A percentile compares a stretch with the other conserved stretches of the same genome.
Evolutionary conservation across 495 filamentous ascomycete species (phyloP).

Genomic region (Polyplosphaeria fusca): DNA sequence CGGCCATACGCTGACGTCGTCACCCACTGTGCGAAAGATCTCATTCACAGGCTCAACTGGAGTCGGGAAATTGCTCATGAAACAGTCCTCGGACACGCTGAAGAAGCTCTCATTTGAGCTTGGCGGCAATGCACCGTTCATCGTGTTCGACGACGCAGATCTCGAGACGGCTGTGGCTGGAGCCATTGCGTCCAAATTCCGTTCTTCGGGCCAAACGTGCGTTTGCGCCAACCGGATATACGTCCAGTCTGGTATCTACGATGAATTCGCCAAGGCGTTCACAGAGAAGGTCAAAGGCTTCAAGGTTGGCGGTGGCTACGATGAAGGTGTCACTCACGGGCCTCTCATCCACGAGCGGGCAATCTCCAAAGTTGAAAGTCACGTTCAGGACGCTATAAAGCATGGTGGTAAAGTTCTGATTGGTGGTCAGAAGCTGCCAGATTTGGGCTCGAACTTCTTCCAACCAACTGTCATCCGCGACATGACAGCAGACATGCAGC

Average conservation of each 20-base stretch:
- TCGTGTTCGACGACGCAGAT: conserved; percentile 72
- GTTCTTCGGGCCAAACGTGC: conserved; percentile 69
- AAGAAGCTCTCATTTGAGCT: conserved; percentile 74
- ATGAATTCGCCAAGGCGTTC: conserved; percentile 44
- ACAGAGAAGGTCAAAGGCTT: conserved; percentile 43
- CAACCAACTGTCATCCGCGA: conserved; percentile 50
- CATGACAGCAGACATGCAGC: conserved; percentile 48
- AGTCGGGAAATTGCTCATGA: conserved; percentile 62
- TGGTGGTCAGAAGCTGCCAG: conserved; percentile 43
- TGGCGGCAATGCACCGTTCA: conserved; percentile 71
- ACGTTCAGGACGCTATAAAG: conserved; percentile 42
- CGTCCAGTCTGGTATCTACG: conserved; percentile 54
- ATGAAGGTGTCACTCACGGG: conserved; percentile 44
- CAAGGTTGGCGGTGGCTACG: conserved; percentile 46
- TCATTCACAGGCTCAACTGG: conserved; percentile 69
- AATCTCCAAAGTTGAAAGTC: conserved; percentile 40
- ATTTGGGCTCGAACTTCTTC: conserved; percentile 50
- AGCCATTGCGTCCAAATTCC: conserved; percentile 63
- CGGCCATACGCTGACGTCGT: conserved; percentile 63
- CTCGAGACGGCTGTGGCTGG: conserved; percentile 59
- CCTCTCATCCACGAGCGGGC: conserved; percentile 48
- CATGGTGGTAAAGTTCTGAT: conserved; percentile 46
- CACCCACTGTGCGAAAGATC: conserved; percentile 64
- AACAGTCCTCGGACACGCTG: conserved; percentile 57
- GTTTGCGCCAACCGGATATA: conserved; percentile 72